Percentiles rank a stretch among this genome's conserved stretches.
These are phyloP conservation scores for Ceratobasidium sp. DNA, from an alignment of 1,284 basidiomycete genomes.

Conservation along the genomic window DNA sequence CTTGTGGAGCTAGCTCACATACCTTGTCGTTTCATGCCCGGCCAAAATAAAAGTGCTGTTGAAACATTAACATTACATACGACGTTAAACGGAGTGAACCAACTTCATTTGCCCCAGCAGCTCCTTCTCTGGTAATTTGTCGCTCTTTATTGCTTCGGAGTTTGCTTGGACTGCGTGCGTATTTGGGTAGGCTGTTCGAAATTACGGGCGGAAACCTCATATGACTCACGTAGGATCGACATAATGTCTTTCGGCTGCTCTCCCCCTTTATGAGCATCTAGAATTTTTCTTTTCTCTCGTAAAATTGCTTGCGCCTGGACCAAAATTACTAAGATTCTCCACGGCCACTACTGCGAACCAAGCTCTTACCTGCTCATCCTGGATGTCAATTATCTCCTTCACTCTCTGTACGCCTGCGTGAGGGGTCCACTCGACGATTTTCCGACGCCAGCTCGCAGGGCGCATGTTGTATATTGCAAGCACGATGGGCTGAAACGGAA, in stretches of 20 bases:
- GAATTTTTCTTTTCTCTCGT: neutral
- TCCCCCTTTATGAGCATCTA: neutral
- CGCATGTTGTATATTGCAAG: neutral
- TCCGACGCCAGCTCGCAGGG: neutral
- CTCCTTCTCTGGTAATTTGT: constrained; percentile 4
- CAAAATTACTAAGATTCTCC: neutral
- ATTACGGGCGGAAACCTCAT: no score
- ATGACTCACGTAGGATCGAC: constrained; percentile 15
- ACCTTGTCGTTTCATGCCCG: constrained; percentile 34
- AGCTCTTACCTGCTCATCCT: constrained; percentile 24
- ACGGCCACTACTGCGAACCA: neutral
- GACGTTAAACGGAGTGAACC: neutral
- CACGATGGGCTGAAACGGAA: constrained; percentile 1
- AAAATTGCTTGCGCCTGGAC: constrained; percentile 20
- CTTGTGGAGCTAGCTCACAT: no score
- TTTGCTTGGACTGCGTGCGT: constrained; percentile 16
- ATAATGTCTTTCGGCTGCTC: constrained; percentile 15
- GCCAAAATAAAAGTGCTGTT: constrained; percentile 7
- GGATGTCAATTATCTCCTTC: constrained; percentile 27
- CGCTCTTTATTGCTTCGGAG: neutral
- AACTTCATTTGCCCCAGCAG: constrained; percentile 39
- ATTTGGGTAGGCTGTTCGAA: neutral
- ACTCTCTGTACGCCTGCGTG: neutral
- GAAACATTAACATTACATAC: neutral
- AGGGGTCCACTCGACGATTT: constrained; percentile 15